Percentiles rank a stretch among this genome's conserved stretches.
These are phyloP conservation scores for Tephrocybe sp. DNA, from an alignment of 768 basidiomycete species.

Conservation along the genomic window DNA sequence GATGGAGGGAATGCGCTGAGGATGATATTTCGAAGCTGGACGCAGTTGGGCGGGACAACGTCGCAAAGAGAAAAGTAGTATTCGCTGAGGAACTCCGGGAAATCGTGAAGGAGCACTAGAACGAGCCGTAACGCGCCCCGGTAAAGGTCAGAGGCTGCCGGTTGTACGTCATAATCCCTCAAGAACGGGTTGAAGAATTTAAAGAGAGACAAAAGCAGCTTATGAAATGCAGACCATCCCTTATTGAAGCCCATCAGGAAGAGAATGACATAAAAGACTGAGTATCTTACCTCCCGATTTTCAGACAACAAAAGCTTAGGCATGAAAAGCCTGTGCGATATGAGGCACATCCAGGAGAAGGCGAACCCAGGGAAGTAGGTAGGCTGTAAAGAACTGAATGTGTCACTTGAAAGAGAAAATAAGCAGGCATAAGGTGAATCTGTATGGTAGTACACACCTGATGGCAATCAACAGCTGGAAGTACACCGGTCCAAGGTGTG, in stretches of 20 bases:
- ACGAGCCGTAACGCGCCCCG: conserved; percentile 88
- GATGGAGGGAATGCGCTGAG: conserved; percentile 91
- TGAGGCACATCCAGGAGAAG: conserved; percentile 96
- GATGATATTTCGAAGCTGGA: conserved; percentile 95
- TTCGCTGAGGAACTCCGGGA: conserved; percentile 97
- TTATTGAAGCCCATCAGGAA: conserved; percentile 24
- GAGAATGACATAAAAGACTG: background rate
- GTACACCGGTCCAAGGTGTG: conserved; percentile 84
- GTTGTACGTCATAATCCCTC: conserved; percentile 75
- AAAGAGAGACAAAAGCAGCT: conserved; percentile 89
- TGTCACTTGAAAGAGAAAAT: conserved; percentile 60
- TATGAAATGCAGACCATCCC: conserved; percentile 97
- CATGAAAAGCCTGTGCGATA: conserved; percentile 97
- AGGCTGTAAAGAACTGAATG: conserved; percentile 94
- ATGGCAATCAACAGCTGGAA: conserved; percentile 86
- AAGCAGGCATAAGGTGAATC: conserved; percentile 2
- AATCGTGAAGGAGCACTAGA: conserved; percentile 95
- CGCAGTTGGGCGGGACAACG: conserved; percentile 87
- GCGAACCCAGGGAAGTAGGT: conserved; percentile 97
- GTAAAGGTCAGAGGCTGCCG: conserved; percentile 84
- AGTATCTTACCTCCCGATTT: conserved; percentile 71
- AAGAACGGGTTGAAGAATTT: conserved; percentile 94
- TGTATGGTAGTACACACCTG: conserved; percentile 49
- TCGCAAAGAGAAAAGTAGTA: conserved; percentile 97
- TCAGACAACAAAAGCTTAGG: conserved; percentile 87